phyloP scores from a whole-genome alignment of 192 early-diverging fungal genomes.

The Coemansia sp. region DNA sequence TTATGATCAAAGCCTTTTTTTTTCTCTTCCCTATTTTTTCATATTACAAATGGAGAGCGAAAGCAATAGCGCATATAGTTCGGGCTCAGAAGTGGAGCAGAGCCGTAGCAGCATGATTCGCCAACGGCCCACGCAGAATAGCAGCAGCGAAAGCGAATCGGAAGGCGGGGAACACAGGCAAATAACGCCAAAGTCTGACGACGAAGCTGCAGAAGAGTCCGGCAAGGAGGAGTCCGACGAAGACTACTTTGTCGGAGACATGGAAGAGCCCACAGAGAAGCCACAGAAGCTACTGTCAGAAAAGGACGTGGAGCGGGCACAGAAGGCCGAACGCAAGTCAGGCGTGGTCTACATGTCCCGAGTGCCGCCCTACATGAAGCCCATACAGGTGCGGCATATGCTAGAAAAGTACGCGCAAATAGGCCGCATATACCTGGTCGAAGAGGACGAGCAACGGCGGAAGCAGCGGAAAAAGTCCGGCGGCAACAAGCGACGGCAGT shows the following conservation, averaged over 20 bases:
- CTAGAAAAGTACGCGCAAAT: slow-evolving; percentile 73
- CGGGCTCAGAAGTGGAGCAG: slow-evolving; percentile 6
- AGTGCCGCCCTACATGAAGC: slow-evolving; percentile 93
- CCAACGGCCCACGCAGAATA: background rate
- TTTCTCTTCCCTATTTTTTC: no score
- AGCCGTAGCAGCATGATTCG: slow-evolving; percentile 12
- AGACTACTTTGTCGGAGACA: slow-evolving; percentile 17
- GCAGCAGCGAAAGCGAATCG: slow-evolving; percentile 2
- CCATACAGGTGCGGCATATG: slow-evolving; percentile 71
- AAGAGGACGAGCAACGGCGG: slow-evolving; percentile 74
- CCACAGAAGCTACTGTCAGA: slow-evolving; percentile 17
- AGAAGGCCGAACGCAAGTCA: slow-evolving; percentile 56
- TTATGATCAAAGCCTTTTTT: no score
- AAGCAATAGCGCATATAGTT: background rate
- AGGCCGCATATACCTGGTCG: slow-evolving; percentile 80
- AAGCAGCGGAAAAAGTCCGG: slow-evolving; percentile 81
- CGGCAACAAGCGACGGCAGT: slow-evolving; percentile 81
- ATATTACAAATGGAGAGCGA: background rate
- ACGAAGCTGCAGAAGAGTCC: background rate
- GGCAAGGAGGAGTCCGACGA: slow-evolving; percentile 1
- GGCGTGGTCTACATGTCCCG: slow-evolving; percentile 91
- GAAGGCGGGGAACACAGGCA: no score
- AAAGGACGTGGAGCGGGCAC: slow-evolving; percentile 57
- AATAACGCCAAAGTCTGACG: background rate
- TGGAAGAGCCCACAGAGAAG: slow-evolving; percentile 3